Percentiles rank a stretch among this genome's conserved stretches.
Conservation (phyloP, 345 rosid genomes). For the Hibiscus trionum region DNA sequence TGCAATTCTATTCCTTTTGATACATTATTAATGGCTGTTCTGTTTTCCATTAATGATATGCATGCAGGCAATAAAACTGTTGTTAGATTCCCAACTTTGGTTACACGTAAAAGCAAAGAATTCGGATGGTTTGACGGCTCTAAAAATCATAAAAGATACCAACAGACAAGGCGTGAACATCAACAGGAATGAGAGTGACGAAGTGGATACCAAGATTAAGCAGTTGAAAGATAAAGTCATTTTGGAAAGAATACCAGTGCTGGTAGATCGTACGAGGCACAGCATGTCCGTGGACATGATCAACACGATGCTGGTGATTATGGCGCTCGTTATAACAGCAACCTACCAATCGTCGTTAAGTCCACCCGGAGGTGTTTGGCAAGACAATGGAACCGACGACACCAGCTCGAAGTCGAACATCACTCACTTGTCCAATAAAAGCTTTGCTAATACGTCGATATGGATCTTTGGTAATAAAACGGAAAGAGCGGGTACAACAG, state of each 20-base stretch:
- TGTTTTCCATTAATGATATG: too few species aligned
- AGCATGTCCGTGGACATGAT: neutral
- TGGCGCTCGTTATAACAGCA: neutral
- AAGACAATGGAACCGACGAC: neutral
- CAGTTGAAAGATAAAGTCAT: neutral
- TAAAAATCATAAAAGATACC: too few species aligned
- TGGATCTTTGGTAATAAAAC: neutral
- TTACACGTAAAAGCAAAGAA: too few species aligned
- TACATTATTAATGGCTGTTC: too few species aligned
- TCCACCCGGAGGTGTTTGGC: neutral
- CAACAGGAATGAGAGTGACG: neutral
- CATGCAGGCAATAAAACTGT: too few species aligned
- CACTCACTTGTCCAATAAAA: neutral
- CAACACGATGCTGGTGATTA: neutral
- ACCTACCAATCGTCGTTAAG: neutral
- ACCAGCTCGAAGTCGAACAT: neutral
- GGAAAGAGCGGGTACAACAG: neutral
- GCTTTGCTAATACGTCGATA: neutral
- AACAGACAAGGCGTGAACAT: too few species aligned
- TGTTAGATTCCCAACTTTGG: too few species aligned
- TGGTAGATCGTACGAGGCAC: neutral
- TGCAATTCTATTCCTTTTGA: too few species aligned
- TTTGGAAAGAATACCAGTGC: rapidly evolving
- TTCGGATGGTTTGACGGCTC: too few species aligned
- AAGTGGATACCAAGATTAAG: neutral